Percentiles rank a stretch among this genome's conserved stretches.
These are phyloP conservation scores for Bidens hawaiensis DNA, from an alignment of 140 eudicot species.

Conservation along the genomic window DNA sequence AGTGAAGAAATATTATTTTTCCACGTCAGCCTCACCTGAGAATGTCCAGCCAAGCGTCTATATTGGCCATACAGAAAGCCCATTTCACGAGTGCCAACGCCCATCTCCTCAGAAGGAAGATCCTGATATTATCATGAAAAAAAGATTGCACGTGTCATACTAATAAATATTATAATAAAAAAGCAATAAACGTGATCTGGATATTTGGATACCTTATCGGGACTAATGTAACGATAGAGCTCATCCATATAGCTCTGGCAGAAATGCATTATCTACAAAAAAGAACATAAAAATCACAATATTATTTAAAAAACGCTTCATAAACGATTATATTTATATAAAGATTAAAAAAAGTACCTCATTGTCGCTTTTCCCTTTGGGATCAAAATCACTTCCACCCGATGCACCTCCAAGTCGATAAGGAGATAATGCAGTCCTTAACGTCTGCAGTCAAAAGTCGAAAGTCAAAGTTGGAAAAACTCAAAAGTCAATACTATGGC, in stretches of 20 bases:
- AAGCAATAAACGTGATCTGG: neutral
- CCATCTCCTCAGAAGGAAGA: slow-evolving; percentile 99
- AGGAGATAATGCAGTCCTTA: slow-evolving; percentile 90
- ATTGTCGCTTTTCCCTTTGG: slow-evolving; percentile 86
- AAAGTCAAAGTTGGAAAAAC: slow-evolving; percentile 10
- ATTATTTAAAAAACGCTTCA: neutral
- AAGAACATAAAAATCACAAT: slow-evolving; percentile 1
- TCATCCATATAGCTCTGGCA: slow-evolving; percentile 98
- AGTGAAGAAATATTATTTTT: neutral
- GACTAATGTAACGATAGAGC: slow-evolving; percentile 89
- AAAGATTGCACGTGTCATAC: slow-evolving; percentile 1
- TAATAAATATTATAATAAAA: neutral
- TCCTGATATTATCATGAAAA: slow-evolving; percentile 47
- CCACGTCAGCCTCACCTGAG: slow-evolving; percentile 66
- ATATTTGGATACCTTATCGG: slow-evolving; percentile 71
- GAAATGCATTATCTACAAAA: slow-evolving; percentile 74
- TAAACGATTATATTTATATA: neutral
- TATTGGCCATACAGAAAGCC: slow-evolving; percentile 91
- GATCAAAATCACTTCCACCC: slow-evolving; percentile 99
- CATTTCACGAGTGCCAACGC: slow-evolving; percentile 98
- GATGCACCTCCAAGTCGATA: slow-evolving; percentile 97
- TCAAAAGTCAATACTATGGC: neutral
- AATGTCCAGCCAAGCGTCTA: slow-evolving; percentile 82
- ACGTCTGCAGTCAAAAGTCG: slow-evolving; percentile 52
- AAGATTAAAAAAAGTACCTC: slow-evolving; percentile 52